phyloP scores from a whole-genome alignment of 2,329 filamentous ascomycete genomes.

The Aspergillus quadrilineatus region DNA sequence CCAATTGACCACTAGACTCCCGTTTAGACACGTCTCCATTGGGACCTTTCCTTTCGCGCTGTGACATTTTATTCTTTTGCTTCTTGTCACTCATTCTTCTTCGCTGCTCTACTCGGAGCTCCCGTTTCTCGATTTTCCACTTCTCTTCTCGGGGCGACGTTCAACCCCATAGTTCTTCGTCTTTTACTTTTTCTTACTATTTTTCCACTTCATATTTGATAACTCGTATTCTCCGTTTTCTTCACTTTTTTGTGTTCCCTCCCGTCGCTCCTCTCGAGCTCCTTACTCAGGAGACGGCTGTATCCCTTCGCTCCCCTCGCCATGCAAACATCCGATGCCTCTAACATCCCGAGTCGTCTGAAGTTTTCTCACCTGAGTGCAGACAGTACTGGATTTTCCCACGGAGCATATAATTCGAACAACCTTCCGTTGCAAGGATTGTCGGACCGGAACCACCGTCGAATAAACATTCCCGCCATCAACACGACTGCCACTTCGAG shows the following conservation, averaged over 20 bases:
- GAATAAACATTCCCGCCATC: constrained; percentile 82
- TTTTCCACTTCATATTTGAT: constrained; percentile 15
- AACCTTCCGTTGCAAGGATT: constrained; percentile 69
- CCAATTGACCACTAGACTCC: constrained; percentile 30
- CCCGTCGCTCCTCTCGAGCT: constrained; percentile 54
- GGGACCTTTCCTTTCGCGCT: constrained; percentile 23
- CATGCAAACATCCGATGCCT: constrained; percentile 82
- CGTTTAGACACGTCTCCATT: constrained; percentile 34
- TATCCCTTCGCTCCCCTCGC: constrained; percentile 63
- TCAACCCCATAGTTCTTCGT: constrained; percentile 13
- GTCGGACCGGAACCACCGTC: constrained; percentile 79
- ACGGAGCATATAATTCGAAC: constrained; percentile 88
- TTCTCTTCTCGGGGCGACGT: constrained; percentile 21
- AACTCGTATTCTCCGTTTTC: constrained; percentile 25
- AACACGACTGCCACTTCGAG: constrained; percentile 73
- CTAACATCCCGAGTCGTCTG: constrained; percentile 64
- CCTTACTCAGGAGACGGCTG: constrained; percentile 75
- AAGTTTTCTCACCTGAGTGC: constrained; percentile 72
- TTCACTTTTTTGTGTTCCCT: constrained; percentile 20
- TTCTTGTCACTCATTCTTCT: constrained; percentile 20
- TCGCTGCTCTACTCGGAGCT: constrained; percentile 16
- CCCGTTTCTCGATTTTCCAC: constrained; percentile 17
- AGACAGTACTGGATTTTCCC: constrained; percentile 84
- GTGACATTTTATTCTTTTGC: constrained; percentile 21
- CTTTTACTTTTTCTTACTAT: constrained; percentile 12